These are phyloP conservation scores for Aureobasidium pullulans DNA, from an alignment of 2,329 filamentous ascomycete species.

Conservation along the genomic window DNA sequence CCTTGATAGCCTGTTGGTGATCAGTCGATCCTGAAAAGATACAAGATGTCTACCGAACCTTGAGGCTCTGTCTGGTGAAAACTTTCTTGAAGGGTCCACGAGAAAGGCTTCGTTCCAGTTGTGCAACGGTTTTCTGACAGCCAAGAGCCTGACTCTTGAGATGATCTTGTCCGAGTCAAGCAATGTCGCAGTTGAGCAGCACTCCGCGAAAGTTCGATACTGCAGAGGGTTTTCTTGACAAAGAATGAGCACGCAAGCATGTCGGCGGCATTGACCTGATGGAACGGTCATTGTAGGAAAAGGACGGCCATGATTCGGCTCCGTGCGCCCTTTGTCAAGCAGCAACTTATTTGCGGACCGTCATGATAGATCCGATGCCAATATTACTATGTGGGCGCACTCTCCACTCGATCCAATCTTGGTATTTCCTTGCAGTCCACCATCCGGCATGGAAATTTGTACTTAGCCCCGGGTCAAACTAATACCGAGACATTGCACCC, in stretches of 20 bases:
- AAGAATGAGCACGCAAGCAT: background rate
- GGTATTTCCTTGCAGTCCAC: background rate
- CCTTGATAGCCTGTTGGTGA: background rate
- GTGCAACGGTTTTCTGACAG: background rate
- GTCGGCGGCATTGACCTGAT: background rate
- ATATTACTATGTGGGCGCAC: background rate
- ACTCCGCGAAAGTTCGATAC: too few relatives aligned
- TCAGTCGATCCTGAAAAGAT: background rate
- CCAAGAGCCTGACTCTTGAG: background rate
- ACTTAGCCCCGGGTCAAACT: background rate
- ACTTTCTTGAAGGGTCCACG: background rate
- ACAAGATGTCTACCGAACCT: background rate
- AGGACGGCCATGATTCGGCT: background rate
- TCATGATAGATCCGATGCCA: background rate
- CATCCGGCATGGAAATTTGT: too few relatives aligned
- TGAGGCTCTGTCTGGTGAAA: background rate
- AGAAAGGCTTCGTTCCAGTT: background rate
- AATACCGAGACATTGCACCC: background rate
- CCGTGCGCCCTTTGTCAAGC: background rate
- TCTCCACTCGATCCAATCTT: background rate
- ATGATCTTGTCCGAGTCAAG: conserved; percentile 1
- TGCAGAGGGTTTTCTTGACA: background rate
- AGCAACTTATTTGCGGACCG: background rate
- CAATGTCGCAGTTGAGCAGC: background rate
- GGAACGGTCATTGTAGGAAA: background rate